Percentiles rank a stretch among this genome's conserved stretches.
Conservation (phyloP, 176 grass and related monocot species). For the Musa itinerans region DNA sequence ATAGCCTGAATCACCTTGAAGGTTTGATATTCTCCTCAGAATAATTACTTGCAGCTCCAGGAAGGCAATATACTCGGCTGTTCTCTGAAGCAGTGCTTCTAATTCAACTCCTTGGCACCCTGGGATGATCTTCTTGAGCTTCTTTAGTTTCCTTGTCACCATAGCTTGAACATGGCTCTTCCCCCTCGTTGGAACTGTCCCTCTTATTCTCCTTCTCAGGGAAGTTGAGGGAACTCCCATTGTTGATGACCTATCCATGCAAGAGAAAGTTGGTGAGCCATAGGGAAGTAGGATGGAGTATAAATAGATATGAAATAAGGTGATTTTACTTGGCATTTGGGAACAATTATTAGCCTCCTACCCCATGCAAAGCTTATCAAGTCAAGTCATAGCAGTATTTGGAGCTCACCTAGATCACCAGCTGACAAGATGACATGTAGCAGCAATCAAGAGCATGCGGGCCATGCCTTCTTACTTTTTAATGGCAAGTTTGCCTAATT, state of each 20-base stretch:
- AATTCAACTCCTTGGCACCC: conserved; percentile 25
- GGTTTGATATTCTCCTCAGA: conserved; percentile 35
- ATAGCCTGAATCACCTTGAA: conserved; percentile 1
- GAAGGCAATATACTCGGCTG: conserved; percentile 55
- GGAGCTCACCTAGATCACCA: background rate
- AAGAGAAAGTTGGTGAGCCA: background rate
- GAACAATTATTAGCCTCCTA: background rate
- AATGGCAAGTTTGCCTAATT: too few species aligned
- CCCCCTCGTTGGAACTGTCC: conserved; percentile 3
- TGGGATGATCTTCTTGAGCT: conserved; percentile 67
- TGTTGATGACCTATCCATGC: background rate
- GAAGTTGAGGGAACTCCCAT: conserved; percentile 34
- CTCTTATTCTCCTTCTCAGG: conserved; percentile 31
- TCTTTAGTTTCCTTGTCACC: conserved; percentile 47
- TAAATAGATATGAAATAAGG: background rate
- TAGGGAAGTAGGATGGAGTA: background rate
- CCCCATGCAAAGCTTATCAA: background rate
- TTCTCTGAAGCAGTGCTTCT: conserved; percentile 41
- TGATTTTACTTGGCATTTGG: background rate
- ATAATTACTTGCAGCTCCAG: conserved; percentile 50
- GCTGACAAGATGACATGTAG: too few species aligned
- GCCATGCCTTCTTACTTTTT: too few species aligned
- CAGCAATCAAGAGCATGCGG: too few species aligned
- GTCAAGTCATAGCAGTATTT: background rate
- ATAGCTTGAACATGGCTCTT: conserved; percentile 35